A percentile compares a stretch with the other conserved stretches of the same genome.
Evolutionary conservation across 768 basidiomycete genomes (phyloP).

Genomic region (Macrocybe gigantea): DNA sequence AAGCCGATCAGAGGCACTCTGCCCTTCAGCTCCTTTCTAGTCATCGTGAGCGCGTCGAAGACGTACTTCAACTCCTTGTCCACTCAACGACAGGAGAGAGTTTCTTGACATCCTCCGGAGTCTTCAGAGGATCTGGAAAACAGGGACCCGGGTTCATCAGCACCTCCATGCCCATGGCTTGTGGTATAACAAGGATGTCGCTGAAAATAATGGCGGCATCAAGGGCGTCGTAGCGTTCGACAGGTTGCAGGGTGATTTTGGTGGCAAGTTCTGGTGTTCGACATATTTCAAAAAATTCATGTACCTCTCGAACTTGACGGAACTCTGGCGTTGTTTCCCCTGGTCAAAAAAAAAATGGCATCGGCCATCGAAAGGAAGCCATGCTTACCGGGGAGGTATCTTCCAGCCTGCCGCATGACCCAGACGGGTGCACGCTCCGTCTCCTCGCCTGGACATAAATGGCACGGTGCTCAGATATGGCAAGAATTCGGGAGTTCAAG

Average conservation of each 20-base stretch:
- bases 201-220: conserved; percentile 98
- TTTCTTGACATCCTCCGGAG: conserved; percentile 65
- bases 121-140: conserved; percentile 82
- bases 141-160: conserved; percentile 90
- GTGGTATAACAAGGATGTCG: conserved; percentile 96
- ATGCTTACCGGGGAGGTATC: conserved; percentile 82
- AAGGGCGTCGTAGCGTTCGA: conserved; percentile 78
- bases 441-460: conserved; percentile 51
- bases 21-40: conserved; percentile 74
- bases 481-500: conserved; percentile 5
- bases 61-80: conserved; percentile 85
- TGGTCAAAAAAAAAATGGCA: not conserved
- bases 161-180: conserved; percentile 95
- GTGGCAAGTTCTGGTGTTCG: conserved; percentile 86
- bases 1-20: conserved; percentile 96
- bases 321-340: conserved; percentile 57
- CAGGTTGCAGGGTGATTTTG: conserved; percentile 90
- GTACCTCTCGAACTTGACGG: conserved; percentile 72
- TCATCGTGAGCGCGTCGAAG: conserved; percentile 85
- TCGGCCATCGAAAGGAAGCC: not conserved
- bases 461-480: not conserved
- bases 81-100: conserved; percentile 68
- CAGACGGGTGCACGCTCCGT: conserved; percentile 95
- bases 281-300: conserved; percentile 96
- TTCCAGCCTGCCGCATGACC: conserved; percentile 97